Percentiles rank a stretch among this genome's conserved stretches.
Conservation (phyloP, 2,329 filamentous ascomycete genomes). For the Colletotrichum sp. region DNA sequence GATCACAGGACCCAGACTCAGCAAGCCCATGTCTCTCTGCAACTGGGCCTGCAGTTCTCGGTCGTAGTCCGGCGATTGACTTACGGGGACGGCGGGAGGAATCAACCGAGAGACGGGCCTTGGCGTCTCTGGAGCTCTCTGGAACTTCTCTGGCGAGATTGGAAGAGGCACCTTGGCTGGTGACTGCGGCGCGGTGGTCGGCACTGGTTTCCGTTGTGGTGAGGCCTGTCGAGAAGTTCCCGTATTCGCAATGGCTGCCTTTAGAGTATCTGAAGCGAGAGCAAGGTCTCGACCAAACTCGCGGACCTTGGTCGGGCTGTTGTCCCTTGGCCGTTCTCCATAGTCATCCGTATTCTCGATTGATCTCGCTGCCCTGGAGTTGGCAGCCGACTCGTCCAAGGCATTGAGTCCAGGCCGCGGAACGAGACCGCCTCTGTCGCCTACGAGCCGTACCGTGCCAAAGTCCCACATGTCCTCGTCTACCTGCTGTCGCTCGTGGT, state of each 20-base stretch:
- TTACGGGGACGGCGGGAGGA: constrained; percentile 46
- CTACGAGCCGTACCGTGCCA: constrained; percentile 87
- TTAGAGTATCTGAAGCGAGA: constrained; percentile 57
- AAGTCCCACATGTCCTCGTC: constrained; percentile 98
- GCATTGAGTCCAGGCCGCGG: constrained; percentile 65
- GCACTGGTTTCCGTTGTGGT: constrained; percentile 63
- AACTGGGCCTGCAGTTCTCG: constrained; percentile 65
- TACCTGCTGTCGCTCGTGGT: constrained; percentile 58
- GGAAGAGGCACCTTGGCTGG: constrained; percentile 68
- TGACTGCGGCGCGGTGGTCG: constrained; percentile 43
- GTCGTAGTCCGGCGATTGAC: constrained; percentile 65
- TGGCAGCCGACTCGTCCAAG: constrained; percentile 83
- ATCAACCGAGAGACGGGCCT: constrained; percentile 48
- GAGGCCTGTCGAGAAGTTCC: constrained; percentile 62
- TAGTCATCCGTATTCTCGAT: constrained; percentile 55
- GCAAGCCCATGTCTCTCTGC: constrained; percentile 64
- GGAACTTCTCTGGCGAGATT: constrained; percentile 58
- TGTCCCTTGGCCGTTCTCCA: constrained; percentile 55
- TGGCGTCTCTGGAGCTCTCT: constrained; percentile 48
- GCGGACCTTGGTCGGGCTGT: constrained; percentile 56
- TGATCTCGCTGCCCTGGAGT: constrained; percentile 68
- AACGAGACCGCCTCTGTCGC: constrained; percentile 63
- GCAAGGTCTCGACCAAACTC: constrained; percentile 49
- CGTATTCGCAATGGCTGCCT: constrained; percentile 48
- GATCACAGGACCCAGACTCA: constrained; percentile 53